Evolutionary conservation across 202 grass and related monocot species (phyloP).

Genomic region (Digitaria exilis): DNA sequence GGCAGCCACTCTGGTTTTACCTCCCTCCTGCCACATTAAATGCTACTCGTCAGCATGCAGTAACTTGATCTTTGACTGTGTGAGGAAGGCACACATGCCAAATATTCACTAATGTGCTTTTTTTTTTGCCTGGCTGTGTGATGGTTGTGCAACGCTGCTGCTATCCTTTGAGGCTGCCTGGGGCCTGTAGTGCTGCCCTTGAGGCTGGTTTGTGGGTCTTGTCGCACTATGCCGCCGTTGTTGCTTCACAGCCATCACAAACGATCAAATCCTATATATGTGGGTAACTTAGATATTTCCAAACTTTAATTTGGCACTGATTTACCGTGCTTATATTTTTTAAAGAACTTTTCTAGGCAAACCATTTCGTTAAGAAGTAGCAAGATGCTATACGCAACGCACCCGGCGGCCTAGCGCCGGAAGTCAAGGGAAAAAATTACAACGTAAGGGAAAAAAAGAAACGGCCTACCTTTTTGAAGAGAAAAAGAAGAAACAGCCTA

Average conservation of each 20-base stretch:
- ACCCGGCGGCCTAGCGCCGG: no score
- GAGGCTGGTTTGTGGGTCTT: no score
- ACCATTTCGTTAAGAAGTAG: neutral
- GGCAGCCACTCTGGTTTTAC: neutral
- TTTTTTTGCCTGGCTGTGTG: no score
- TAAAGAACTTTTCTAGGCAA: neutral
- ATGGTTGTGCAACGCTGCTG: no score
- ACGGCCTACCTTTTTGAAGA: no score
- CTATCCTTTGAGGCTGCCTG: no score
- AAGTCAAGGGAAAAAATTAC: neutral
- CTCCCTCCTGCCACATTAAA: neutral
- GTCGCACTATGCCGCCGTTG: no score
- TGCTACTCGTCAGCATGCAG: neutral
- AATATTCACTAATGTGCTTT: neutral
- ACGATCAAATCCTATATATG: no score
- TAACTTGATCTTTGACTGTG: neutral
- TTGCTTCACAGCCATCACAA: no score
- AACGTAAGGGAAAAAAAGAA: neutral
- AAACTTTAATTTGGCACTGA: neutral
- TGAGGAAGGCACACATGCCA: neutral
- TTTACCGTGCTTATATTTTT: no score
- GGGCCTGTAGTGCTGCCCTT: no score
- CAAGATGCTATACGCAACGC: neutral
- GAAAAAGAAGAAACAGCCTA: no score
- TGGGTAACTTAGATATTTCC: neutral